Evolutionary conservation across 2,329 filamentous ascomycete genomes (phyloP).

Genomic region (Xylaria sp.): DNA sequence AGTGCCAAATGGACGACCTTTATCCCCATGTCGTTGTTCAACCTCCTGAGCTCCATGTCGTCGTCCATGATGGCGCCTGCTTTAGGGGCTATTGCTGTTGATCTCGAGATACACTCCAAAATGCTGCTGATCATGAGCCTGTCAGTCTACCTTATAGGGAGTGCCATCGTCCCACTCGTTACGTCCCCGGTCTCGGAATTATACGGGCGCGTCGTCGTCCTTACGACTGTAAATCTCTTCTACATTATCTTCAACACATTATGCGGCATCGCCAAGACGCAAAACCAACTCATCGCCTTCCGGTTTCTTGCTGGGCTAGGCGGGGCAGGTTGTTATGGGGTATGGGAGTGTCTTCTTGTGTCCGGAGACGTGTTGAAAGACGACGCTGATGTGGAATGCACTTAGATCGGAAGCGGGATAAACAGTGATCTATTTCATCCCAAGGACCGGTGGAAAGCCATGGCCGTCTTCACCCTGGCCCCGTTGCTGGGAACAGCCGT

Average conservation of each 20-base stretch:
- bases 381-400: no score
- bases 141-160: constrained; percentile 20
- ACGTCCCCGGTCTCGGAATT: constrained; percentile 55
- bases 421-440: constrained; percentile 52
- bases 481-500: constrained; percentile 68
- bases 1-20: constrained; percentile 60
- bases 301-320: constrained; percentile 62
- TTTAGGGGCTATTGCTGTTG: constrained; percentile 53
- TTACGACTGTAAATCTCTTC: constrained; percentile 56
- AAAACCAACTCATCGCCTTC: constrained; percentile 58
- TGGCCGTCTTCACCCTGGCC: constrained; percentile 64
- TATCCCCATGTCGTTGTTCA: constrained; percentile 58
- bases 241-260: constrained; percentile 59
- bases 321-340: no score
- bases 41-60: constrained; percentile 62
- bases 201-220: constrained; percentile 56
- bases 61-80: constrained; percentile 60
- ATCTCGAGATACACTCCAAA: constrained; percentile 59
- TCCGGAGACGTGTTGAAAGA: no score
- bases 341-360: no score
- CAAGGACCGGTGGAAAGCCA: constrained; percentile 64
- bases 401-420: constrained; percentile 39
- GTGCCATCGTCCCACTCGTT: constrained; percentile 5
- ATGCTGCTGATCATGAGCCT: no score
- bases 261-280: constrained; percentile 58